A percentile compares a stretch with the other conserved stretches of the same genome.
phyloP scores from a whole-genome alignment of 768 basidiomycete species.

The Suillus spraguei region DNA sequence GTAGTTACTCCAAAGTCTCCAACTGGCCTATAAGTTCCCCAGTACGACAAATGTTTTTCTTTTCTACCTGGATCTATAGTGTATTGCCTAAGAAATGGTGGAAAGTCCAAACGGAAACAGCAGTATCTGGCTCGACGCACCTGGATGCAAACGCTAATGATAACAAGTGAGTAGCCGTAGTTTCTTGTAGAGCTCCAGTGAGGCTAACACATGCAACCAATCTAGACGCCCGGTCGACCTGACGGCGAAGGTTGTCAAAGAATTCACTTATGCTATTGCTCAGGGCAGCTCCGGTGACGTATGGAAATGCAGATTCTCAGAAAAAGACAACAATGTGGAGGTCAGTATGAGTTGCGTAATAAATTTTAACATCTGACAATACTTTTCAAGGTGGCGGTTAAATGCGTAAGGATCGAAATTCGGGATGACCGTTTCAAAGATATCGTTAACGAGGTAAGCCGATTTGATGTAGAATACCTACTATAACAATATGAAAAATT shows the following conservation, averaged over 20 bases:
- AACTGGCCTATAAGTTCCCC: neutral
- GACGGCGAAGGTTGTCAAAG: constrained; percentile 13
- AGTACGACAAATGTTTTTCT: neutral
- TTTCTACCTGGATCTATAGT: neutral
- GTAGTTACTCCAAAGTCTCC: neutral
- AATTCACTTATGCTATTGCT: constrained; percentile 23
- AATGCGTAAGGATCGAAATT: constrained; percentile 27
- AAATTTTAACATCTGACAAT: neutral
- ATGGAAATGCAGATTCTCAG: constrained; percentile 19
- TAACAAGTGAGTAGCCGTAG: too few relatives aligned
- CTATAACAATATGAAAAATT: neutral
- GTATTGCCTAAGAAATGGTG: neutral
- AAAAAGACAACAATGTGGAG: constrained; percentile 17
- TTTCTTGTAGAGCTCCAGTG: neutral
- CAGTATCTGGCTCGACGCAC: too few relatives aligned
- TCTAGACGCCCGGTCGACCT: constrained; percentile 15
- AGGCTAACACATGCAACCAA: neutral
- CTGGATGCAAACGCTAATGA: too few relatives aligned
- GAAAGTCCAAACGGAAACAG: neutral
- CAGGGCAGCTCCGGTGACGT: constrained; percentile 23
- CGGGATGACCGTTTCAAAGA: constrained; percentile 10
- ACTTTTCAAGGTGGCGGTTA: constrained; percentile 26
- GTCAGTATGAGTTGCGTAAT: constrained; percentile 13
- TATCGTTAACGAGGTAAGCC: constrained; percentile 18
- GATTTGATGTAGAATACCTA: neutral